phyloP scores from a whole-genome alignment of 2,329 filamentous ascomycete genomes.

The Sclerotinia spermophila region DNA sequence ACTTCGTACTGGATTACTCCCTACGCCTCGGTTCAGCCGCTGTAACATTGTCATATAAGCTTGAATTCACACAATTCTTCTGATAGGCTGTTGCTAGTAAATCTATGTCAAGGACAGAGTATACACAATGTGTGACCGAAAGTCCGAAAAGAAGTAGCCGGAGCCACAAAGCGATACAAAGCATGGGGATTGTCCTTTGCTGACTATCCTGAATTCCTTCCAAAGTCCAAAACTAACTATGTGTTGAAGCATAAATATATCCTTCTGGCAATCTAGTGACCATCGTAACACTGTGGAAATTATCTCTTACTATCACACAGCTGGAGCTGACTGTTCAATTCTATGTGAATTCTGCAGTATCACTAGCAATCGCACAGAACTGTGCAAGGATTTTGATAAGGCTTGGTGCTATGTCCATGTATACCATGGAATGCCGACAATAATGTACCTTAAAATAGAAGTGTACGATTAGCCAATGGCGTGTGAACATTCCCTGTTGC shows the following conservation, averaged over 20 bases:
- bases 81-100: not conserved
- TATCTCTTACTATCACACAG: not conserved
- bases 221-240: not conserved
- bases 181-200: not conserved
- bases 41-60: not conserved
- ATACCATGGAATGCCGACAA: not conserved
- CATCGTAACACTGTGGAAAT: slow-evolving; percentile 2
- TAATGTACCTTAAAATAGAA: slow-evolving; percentile 2
- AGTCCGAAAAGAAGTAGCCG: not conserved
- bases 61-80: not conserved
- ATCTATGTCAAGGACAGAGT: not conserved
- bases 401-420: not conserved
- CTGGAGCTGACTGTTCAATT: not conserved
- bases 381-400: not conserved
- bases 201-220: not conserved
- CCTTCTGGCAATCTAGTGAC: not conserved
- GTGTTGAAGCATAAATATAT: not conserved
- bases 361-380: not conserved
- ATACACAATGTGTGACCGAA: not conserved
- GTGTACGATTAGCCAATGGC: not conserved
- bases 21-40: not conserved
- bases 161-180: not conserved
- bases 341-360: not conserved
- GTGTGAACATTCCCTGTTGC: not conserved
- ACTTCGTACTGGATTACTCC: not conserved